Percentiles rank a stretch among this genome's conserved stretches.
phyloP scores from a whole-genome alignment of 805 yeast species.

The Candida easanensis region DNA sequence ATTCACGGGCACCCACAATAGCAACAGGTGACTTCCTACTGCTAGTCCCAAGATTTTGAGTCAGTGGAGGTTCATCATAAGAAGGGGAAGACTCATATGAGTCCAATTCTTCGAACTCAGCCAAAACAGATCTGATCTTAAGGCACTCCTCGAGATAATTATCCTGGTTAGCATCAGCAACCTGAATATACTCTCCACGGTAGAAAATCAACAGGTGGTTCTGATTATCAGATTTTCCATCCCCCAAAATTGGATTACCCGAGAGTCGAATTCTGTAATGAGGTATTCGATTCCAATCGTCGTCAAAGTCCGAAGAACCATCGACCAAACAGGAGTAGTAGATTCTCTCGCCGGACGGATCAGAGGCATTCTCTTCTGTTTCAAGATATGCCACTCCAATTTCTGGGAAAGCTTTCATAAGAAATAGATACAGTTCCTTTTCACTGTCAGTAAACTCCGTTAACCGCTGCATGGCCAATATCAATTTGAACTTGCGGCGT shows the following conservation, averaged over 20 bases:
- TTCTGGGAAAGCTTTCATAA: conserved; percentile 73
- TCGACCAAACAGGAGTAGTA: conserved; percentile 69
- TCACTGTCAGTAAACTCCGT: conserved; percentile 65
- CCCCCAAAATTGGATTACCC: conserved; percentile 94
- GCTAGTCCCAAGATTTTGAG: background rate
- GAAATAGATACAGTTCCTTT: conserved; percentile 59
- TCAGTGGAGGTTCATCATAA: background rate
- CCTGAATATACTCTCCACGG: conserved; percentile 93
- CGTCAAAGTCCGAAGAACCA: conserved; percentile 52
- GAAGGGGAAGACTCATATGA: conserved; percentile 15
- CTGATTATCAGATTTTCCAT: conserved; percentile 95
- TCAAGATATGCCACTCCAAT: conserved; percentile 54
- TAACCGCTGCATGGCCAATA: conserved; percentile 87
- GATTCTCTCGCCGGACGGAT: conserved; percentile 27
- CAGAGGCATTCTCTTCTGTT: conserved; percentile 33
- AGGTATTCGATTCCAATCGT: conserved; percentile 58
- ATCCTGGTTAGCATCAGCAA: conserved; percentile 95
- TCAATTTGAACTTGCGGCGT: conserved; percentile 70
- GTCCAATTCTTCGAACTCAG: conserved; percentile 86
- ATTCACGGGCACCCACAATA: conserved; percentile 92
- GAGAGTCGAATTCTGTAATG: conserved; percentile 68
- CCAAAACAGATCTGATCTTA: conserved; percentile 80
- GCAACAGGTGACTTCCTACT: conserved; percentile 62
- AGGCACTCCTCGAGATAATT: conserved; percentile 92
- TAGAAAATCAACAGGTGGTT: conserved; percentile 82